Conservation (phyloP, 75 land plant species). For the Picea glauca region DNA sequence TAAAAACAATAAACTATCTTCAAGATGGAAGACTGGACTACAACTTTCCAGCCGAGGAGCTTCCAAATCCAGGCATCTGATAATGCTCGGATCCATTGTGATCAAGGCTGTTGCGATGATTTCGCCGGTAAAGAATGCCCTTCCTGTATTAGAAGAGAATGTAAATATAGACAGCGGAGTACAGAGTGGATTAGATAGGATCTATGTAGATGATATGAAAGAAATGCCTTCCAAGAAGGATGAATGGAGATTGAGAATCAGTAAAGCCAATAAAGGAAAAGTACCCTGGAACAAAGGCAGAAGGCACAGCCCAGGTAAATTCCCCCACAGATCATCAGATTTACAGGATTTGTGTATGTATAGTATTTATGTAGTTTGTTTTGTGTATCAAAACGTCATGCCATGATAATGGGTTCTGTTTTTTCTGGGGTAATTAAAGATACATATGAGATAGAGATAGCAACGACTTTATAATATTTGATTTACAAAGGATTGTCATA, state of each 20-base stretch:
- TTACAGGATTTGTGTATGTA: slow-evolving; percentile 1
- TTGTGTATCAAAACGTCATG: too few relatives aligned
- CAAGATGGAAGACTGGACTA: slow-evolving; percentile 17
- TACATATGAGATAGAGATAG: too few relatives aligned
- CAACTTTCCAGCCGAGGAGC: slow-evolving; percentile 6
- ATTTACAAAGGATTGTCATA: too few relatives aligned
- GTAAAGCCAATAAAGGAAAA: slow-evolving; percentile 79
- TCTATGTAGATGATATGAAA: slow-evolving; percentile 19
- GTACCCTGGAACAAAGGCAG: slow-evolving; percentile 97
- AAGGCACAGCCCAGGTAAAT: slow-evolving; percentile 68
- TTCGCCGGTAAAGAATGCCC: slow-evolving; percentile 8
- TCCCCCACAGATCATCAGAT: neutral
- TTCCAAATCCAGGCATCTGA: neutral
- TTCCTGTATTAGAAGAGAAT: neutral
- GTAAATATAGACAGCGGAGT: slow-evolving; percentile 6
- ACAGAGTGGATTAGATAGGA: slow-evolving; percentile 3
- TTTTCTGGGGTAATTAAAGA: too few relatives aligned
- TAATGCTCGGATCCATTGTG: neutral
- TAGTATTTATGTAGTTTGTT: too few relatives aligned
- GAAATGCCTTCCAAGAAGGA: slow-evolving; percentile 46
- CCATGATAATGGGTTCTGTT: too few relatives aligned
- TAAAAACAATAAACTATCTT: slow-evolving; percentile 15
- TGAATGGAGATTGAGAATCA: slow-evolving; percentile 59
- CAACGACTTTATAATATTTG: too few relatives aligned
- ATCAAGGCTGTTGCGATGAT: slow-evolving; percentile 38